Percentiles rank a stretch among this genome's conserved stretches.
Evolutionary conservation across 2,329 filamentous ascomycete genomes (phyloP).

Genomic region (Diaporthe sp.): DNA sequence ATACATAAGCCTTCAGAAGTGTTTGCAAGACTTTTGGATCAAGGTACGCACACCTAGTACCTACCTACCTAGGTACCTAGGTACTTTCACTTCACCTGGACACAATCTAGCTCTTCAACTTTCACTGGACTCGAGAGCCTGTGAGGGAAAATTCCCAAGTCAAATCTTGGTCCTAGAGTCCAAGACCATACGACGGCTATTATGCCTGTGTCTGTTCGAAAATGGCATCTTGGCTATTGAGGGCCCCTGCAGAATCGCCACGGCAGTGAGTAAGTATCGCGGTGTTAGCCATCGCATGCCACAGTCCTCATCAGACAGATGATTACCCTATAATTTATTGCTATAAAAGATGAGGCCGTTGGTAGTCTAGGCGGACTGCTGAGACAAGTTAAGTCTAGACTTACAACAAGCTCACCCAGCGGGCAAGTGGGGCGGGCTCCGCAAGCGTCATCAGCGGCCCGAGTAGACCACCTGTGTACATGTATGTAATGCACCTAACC

Average conservation of each 20-base stretch:
- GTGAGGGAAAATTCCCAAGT: too few species aligned
- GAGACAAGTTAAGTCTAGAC: background rate
- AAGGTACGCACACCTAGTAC: background rate
- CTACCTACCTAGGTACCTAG: background rate
- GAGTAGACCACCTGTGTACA: background rate
- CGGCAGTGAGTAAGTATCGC: too few species aligned
- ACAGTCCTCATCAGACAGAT: background rate
- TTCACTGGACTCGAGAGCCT: background rate
- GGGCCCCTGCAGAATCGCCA: too few species aligned
- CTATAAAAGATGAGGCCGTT: background rate
- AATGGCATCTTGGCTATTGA: background rate
- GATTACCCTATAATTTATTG: too few species aligned
- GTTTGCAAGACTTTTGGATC: background rate
- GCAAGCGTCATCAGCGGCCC: constrained; percentile 32
- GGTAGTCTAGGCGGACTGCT: background rate
- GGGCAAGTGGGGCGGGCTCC: constrained; percentile 17
- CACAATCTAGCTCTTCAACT: too few species aligned
- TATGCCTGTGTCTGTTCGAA: background rate
- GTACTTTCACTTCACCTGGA: background rate
- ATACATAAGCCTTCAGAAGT: too few species aligned
- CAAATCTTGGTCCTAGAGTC: background rate
- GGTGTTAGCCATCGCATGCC: background rate
- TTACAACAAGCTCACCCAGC: background rate
- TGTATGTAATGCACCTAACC: background rate
- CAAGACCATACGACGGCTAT: too few species aligned